phyloP scores from a whole-genome alignment of 129 eudicot genomes.

The Pittosporum tobira region DNA sequence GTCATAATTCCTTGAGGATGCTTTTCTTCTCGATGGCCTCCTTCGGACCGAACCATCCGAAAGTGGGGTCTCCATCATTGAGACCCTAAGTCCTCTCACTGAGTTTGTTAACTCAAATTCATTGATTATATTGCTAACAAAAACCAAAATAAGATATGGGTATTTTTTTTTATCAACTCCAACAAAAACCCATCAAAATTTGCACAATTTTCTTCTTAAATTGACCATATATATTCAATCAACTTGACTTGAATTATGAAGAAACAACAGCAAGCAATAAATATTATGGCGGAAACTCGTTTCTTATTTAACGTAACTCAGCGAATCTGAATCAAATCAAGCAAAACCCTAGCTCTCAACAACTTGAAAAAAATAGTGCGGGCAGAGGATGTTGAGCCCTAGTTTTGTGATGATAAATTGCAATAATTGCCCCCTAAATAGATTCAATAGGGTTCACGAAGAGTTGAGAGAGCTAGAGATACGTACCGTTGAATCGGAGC shows the following conservation, averaged over 20 bases:
- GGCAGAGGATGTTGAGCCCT: slow-evolving; percentile 16
- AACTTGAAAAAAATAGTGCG: neutral
- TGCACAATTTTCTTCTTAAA: slow-evolving; percentile 1
- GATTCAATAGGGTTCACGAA: neutral
- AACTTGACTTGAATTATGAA: slow-evolving; percentile 5
- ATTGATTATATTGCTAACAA: neutral
- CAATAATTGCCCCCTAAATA: neutral
- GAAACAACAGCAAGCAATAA: neutral
- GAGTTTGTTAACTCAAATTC: slow-evolving; percentile 5
- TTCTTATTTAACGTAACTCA: neutral
- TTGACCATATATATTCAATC: slow-evolving; percentile 12
- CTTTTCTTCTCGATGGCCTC: slow-evolving; percentile 62
- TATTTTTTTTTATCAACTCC: neutral
- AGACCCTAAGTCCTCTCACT: slow-evolving; percentile 6
- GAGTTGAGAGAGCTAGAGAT: slow-evolving; percentile 3
- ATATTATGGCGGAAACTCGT: neutral
- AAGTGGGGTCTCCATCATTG: slow-evolving; percentile 27
- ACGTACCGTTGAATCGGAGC: slow-evolving; percentile 38
- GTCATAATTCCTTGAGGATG: slow-evolving; percentile 46
- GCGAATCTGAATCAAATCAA: neutral
- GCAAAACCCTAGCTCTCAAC: slow-evolving; percentile 5
- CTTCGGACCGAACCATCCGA: slow-evolving; percentile 28
- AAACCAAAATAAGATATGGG: neutral
- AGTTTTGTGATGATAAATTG: neutral
- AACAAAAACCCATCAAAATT: neutral